Evolutionary conservation across 1,284 basidiomycete genomes (phyloP).

Genomic region (Schizophyllum amplum): DNA sequence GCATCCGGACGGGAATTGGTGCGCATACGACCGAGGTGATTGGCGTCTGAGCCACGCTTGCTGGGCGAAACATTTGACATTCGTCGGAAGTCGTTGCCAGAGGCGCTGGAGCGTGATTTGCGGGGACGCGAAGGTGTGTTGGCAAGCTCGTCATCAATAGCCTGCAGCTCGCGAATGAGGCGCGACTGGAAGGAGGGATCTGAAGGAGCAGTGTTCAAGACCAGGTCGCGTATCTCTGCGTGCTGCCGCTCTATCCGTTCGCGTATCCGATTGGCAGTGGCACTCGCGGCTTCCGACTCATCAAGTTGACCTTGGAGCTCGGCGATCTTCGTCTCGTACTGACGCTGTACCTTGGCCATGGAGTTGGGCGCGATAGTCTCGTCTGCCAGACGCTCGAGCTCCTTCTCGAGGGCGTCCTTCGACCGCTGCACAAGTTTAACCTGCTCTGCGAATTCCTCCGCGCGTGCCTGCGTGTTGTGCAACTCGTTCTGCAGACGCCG

Average conservation of each 20-base stretch:
- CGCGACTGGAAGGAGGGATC: conserved; percentile 59
- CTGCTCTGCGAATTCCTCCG: conserved; percentile 45
- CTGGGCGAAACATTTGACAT: conserved; percentile 36
- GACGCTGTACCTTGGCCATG: conserved; percentile 50
- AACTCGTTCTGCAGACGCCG: conserved; percentile 56
- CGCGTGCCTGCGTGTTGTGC: conserved; percentile 41
- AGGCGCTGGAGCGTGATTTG: conserved; percentile 18
- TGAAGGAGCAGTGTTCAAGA: conserved; percentile 47
- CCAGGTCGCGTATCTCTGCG: conserved; percentile 58
- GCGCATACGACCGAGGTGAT: conserved; percentile 26
- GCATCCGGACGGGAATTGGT: conserved; percentile 28
- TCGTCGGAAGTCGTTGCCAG: conserved; percentile 22
- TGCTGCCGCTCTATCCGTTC: conserved; percentile 63
- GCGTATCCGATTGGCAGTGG: conserved; percentile 47
- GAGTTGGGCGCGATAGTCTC: conserved; percentile 49
- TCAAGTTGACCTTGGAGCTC: conserved; percentile 60
- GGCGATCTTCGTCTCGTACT: conserved; percentile 59
- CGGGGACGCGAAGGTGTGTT: background rate
- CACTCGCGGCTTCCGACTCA: conserved; percentile 43
- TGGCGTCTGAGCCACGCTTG: conserved; percentile 29
- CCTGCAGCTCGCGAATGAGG: conserved; percentile 61
- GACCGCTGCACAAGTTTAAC: conserved; percentile 46
- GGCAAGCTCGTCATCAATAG: conserved; percentile 54
- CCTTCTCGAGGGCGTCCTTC: conserved; percentile 60
- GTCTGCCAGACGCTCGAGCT: conserved; percentile 60